Evolutionary conservation across 192 early-diverging fungal genomes (phyloP).

Genomic region (Geranomyces michiganensis): DNA sequence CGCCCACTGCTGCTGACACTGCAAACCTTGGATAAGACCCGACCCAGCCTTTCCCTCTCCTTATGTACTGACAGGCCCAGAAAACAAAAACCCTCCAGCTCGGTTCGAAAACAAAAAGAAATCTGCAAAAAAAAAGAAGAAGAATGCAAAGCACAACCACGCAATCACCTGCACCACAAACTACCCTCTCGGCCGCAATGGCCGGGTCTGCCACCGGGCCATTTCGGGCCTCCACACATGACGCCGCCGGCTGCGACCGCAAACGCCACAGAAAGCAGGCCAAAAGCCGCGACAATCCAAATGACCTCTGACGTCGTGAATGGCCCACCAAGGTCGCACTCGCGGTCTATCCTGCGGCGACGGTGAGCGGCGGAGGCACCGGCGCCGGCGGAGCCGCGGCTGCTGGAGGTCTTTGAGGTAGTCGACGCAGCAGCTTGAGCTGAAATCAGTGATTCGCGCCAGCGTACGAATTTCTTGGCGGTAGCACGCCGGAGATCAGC

Average conservation of each 20-base stretch:
- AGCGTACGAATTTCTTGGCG: conserved; percentile 17
- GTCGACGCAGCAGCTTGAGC: not conserved
- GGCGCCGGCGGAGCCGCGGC: not conserved
- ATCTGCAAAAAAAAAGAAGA: no score
- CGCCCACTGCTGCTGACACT: no score
- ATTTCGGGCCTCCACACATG: not conserved
- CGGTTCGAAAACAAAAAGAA: no score
- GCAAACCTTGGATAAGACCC: no score
- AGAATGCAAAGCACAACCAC: no score
- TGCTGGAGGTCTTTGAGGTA: not conserved
- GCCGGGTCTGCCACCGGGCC: not conserved
- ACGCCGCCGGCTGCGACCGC: conserved; percentile 1
- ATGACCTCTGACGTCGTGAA: conserved; percentile 5
- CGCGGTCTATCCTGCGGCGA: not conserved
- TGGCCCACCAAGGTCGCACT: conserved; percentile 1
- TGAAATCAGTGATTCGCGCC: conserved; percentile 8
- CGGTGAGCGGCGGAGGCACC: not conserved
- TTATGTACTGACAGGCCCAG: no score
- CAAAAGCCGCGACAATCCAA: conserved; percentile 8
- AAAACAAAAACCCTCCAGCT: no score
- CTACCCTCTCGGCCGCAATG: no score
- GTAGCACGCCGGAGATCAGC: conserved; percentile 20
- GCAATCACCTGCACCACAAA: no score
- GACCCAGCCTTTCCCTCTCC: no score
- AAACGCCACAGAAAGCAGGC: not conserved